Evolutionary conservation across 148 eudicot species (phyloP).

Genomic region (Persicaria maculosa): DNA sequence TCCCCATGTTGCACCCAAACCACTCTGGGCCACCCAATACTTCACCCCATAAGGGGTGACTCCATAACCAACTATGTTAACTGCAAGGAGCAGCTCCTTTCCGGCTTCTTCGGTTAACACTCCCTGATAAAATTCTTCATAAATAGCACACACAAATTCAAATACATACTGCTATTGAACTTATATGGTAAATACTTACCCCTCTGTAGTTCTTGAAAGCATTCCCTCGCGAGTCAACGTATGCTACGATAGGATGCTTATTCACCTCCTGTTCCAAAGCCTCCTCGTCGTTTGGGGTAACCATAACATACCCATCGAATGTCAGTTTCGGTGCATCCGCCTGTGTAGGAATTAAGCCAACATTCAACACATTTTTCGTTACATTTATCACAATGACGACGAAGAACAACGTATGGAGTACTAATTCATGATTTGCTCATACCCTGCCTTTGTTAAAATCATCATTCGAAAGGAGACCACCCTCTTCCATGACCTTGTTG

Average conservation of each 20-base stretch:
- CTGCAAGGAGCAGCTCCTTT: slow-evolving; percentile 58
- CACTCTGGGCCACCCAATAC: slow-evolving; percentile 69
- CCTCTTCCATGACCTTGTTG: slow-evolving; percentile 37
- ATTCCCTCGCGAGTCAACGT: slow-evolving; percentile 66
- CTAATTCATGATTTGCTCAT: neutral
- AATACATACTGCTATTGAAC: neutral
- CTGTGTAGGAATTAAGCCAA: slow-evolving; percentile 22
- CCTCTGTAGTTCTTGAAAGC: slow-evolving; percentile 67
- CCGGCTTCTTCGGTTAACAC: slow-evolving; percentile 60
- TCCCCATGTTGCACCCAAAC: slow-evolving; percentile 79
- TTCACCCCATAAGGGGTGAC: slow-evolving; percentile 56
- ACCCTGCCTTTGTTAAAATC: slow-evolving; percentile 52
- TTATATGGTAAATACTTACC: slow-evolving; percentile 26
- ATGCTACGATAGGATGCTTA: slow-evolving; percentile 67
- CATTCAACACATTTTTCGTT: neutral
- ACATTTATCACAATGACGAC: neutral
- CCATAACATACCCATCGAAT: slow-evolving; percentile 68
- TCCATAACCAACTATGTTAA: slow-evolving; percentile 69
- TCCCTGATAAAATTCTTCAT: slow-evolving; percentile 32
- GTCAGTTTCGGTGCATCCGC: slow-evolving; percentile 39
- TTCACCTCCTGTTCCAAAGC: slow-evolving; percentile 67
- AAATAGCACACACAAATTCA: neutral
- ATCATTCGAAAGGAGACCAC: slow-evolving; percentile 57
- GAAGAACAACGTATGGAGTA: neutral
- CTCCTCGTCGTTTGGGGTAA: slow-evolving; percentile 57